These are phyloP conservation scores for Solanum paucissectum DNA, from an alignment of 257 asterid species.

Conservation along the genomic window DNA sequence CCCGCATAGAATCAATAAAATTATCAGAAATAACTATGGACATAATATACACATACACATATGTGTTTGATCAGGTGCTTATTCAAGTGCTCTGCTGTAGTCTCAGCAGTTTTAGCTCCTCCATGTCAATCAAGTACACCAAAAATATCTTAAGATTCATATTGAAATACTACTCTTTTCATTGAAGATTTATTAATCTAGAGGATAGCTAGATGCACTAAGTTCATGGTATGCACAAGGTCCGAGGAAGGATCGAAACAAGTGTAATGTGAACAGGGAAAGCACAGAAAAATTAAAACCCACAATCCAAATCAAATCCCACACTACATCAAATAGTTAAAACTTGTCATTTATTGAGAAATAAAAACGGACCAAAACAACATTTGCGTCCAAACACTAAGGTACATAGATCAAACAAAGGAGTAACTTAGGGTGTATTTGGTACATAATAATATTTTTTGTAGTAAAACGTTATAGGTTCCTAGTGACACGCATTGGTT, in stretches of 20 bases:
- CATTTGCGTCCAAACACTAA: background rate
- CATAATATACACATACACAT: too few species aligned
- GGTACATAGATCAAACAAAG: background rate
- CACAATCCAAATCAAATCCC: background rate
- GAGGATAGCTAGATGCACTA: too few species aligned
- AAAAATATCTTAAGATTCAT: constrained; percentile 11
- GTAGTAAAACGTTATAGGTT: too few species aligned
- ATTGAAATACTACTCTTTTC: too few species aligned
- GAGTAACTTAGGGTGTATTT: background rate
- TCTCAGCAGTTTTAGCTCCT: constrained; percentile 63
- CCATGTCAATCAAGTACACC: constrained; percentile 84
- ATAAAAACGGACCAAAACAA: background rate
- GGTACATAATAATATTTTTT: too few species aligned
- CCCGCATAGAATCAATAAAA: too few species aligned
- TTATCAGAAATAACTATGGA: too few species aligned
- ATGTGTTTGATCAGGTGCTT: constrained; percentile 9
- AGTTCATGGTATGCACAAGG: too few species aligned
- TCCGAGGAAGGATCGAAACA: background rate
- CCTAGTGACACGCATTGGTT: too few species aligned
- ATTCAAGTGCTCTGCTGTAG: constrained; percentile 42
- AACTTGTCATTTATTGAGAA: background rate
- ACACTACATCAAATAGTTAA: background rate
- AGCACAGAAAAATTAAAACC: background rate
- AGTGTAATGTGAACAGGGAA: background rate
- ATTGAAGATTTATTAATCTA: too few species aligned